These are phyloP conservation scores for Calocybe gangraenosa DNA, from an alignment of 768 basidiomycete species.

Conservation along the genomic window DNA sequence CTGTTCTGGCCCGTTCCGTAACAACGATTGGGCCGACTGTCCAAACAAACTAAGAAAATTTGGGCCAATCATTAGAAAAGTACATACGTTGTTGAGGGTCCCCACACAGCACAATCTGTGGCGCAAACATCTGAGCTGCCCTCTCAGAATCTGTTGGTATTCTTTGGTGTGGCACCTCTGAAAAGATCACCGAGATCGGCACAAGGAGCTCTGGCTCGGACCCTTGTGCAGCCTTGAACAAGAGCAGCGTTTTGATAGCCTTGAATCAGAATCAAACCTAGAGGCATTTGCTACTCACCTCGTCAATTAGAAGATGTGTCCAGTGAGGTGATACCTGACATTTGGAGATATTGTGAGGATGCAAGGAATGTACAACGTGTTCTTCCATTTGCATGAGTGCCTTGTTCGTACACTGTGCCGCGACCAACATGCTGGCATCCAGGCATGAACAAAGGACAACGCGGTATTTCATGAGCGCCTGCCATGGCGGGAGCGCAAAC, in stretches of 20 bases:
- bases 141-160: neutral
- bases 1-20: conserved; percentile 37
- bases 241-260: neutral
- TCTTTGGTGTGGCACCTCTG: conserved; percentile 16
- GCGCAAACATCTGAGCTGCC: conserved; percentile 20
- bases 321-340: conserved; percentile 39
- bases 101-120: conserved; percentile 48
- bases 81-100: conserved; percentile 44
- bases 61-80: neutral
- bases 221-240: conserved; percentile 45
- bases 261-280: neutral
- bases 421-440: conserved; percentile 40
- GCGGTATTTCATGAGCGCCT: conserved; percentile 39
- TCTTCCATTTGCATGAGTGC: conserved; percentile 36
- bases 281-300: conserved; percentile 24
- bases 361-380: conserved; percentile 30
- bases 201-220: conserved; percentile 48
- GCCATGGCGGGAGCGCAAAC: conserved; percentile 43
- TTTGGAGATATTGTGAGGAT: conserved; percentile 29
- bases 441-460: conserved; percentile 45
- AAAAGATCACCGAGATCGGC: conserved; percentile 44
- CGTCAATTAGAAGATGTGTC: conserved; percentile 51
- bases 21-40: conserved; percentile 46
- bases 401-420: conserved; percentile 41
- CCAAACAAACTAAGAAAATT: neutral